Evolutionary conservation across 1,284 basidiomycete genomes (phyloP).

Genomic region (Puccinia horiana): DNA sequence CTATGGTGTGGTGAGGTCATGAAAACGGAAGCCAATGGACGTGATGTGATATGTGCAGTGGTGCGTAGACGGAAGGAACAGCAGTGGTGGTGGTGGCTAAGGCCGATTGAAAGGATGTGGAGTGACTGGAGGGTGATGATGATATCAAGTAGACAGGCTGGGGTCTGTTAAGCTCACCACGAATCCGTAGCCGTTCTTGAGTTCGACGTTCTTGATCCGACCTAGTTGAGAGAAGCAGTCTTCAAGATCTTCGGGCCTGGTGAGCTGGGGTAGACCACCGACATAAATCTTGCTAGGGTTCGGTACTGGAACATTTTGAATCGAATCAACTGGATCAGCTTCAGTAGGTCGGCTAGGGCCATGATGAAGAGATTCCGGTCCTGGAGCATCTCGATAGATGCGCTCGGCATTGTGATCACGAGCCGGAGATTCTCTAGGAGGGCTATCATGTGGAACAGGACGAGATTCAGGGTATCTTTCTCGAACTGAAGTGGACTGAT

Average conservation of each 20-base stretch:
- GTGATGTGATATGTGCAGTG: constrained; percentile 2
- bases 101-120: constrained; percentile 40
- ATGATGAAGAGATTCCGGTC: neutral
- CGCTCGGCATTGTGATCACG: neutral
- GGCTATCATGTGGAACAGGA: neutral
- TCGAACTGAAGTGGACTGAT: neutral
- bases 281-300: constrained; percentile 86
- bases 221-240: constrained; percentile 81
- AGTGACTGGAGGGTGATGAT: neutral
- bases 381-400: neutral
- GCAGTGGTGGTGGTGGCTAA: constrained; percentile 38
- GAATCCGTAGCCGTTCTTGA: constrained; percentile 67
- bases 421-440: neutral
- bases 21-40: neutral
- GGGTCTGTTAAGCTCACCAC: constrained; percentile 47
- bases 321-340: neutral
- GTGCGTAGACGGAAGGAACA: neutral
- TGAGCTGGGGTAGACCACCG: constrained; percentile 78
- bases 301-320: neutral
- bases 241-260: constrained; percentile 75
- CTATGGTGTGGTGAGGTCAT: neutral
- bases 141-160: neutral
- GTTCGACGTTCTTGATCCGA: constrained; percentile 71
- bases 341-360: neutral
- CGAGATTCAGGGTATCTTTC: constrained; percentile 18